Conservation (phyloP, 1,284 basidiomycete species). For the Singerocomus inundabilis region DNA sequence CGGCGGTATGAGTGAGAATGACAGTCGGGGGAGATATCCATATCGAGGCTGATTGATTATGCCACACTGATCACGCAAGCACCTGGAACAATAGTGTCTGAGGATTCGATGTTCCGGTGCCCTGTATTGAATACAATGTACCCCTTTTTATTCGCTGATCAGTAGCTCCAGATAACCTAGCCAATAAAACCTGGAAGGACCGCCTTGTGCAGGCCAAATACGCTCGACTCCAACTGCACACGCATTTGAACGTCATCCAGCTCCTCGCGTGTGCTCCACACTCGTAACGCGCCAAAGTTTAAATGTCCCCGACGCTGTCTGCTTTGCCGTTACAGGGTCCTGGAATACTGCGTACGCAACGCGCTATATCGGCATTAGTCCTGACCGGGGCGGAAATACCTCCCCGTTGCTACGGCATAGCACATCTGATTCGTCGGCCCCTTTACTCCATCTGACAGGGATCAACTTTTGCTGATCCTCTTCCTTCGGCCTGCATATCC, state of each 20-base stretch:
- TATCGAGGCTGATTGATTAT: slow-evolving; percentile 16
- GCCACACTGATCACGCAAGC: slow-evolving; percentile 5
- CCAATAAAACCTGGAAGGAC: not conserved
- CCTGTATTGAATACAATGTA: not conserved
- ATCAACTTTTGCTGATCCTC: slow-evolving; percentile 50
- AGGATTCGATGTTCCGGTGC: not conserved
- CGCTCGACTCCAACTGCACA: not conserved
- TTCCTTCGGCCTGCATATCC: slow-evolving; percentile 72
- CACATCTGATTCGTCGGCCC: slow-evolving; percentile 29
- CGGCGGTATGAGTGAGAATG: not conserved
- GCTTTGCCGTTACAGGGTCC: not conserved
- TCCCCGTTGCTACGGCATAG: slow-evolving; percentile 30
- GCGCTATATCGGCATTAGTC: slow-evolving; percentile 2
- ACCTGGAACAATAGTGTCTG: not conserved
- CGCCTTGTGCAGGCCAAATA: not conserved
- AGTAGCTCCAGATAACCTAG: slow-evolving; percentile 1
- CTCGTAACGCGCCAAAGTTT: not conserved
- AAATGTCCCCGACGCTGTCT: not conserved
- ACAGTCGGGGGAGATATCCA: slow-evolving; percentile 1
- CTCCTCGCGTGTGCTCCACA: not conserved
- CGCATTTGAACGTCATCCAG: not conserved
- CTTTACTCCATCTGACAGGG: not conserved
- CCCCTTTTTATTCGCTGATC: not conserved
- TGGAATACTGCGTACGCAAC: not conserved
- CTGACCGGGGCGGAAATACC: not conserved